Evolutionary conservation across 306 rosid genomes (phyloP), one percentile per base, ranked within the genome.

Genomic region (Castanea mollissima): DNA sequence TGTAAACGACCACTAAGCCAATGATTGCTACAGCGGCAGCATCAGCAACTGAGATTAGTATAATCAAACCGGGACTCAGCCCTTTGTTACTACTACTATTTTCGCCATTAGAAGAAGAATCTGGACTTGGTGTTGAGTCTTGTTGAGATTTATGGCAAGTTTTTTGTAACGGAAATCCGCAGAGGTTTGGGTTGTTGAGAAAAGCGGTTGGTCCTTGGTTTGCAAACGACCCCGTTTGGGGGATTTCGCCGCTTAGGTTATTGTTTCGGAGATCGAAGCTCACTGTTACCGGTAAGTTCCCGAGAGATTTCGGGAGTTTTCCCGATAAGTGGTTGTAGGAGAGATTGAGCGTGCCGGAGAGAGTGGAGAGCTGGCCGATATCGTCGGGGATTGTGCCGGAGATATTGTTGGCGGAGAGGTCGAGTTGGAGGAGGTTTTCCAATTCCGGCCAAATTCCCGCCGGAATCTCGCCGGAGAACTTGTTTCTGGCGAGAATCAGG

Each of bases 161-260:
- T 72, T 86, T 96, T 59, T 91, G 98, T 16, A 96, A 85, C 29
- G 99, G 99, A 68, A 93, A 93, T 1, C 99, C 99, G 71, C 99
- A 96, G 2, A 96, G 62, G 55, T 80, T 69, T 0, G 94, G 92
- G 49, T 96, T 96, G 67, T 89, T 84, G 41, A 96, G 96, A 68
- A 96, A 96, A 0, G 98, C 99, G 0, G 99, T 96, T 2, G 99
- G 99, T 2, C 98, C 99, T 67, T 96, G 99, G 59, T 91, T 91
- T 21, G 96, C 80, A 73, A 96, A 93, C 68, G 99, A 87, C 44
- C 99, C 99, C 58, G 92, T 91, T 79, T 93, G 98, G 3, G 99
- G 99, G 35, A 96, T 91, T 77, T 93, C 97, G 2, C 99, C 98
- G 55, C 89, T 90, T 9, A 96, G 70, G 69, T 96, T 88, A 62